A percentile compares a stretch with the other conserved stretches of the same genome.
Conservation (phyloP, 116 monocot species). For the Phalaenopsis hybrid region DNA sequence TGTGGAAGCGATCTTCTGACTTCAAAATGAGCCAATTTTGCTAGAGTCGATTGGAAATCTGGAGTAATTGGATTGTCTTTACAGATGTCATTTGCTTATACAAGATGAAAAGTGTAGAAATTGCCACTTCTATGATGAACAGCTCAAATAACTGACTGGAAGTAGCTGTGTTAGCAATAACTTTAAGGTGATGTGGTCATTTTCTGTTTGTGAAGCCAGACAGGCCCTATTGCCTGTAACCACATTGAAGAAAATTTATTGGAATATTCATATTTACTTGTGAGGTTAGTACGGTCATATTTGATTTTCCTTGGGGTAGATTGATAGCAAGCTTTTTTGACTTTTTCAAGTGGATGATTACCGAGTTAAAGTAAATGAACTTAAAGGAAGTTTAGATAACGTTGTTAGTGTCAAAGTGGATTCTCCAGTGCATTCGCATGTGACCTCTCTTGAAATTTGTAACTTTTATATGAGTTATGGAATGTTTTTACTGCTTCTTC, state of each 20-base stretch:
- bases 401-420: background rate
- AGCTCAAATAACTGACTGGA: background rate
- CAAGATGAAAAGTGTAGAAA: background rate
- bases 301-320: background rate
- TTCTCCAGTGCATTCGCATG: background rate
- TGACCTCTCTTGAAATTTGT: background rate
- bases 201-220: background rate
- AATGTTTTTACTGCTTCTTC: background rate
- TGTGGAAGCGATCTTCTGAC: too few relatives aligned
- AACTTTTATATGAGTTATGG: background rate
- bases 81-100: too few relatives aligned
- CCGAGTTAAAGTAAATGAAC: background rate
- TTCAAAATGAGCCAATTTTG: too few relatives aligned
- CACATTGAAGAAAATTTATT: background rate
- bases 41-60: too few relatives aligned
- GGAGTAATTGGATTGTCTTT: too few relatives aligned
- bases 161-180: background rate
- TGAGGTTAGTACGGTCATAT: background rate
- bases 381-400: background rate
- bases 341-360: background rate
- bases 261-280: background rate
- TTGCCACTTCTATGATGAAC: background rate
- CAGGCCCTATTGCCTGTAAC: background rate
- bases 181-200: background rate
- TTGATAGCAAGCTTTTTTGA: background rate